Percentiles rank a stretch among this genome's conserved stretches.
phyloP scores from a whole-genome alignment of 2,329 filamentous ascomycete species.

The Dactylellina cionopaga region DNA sequence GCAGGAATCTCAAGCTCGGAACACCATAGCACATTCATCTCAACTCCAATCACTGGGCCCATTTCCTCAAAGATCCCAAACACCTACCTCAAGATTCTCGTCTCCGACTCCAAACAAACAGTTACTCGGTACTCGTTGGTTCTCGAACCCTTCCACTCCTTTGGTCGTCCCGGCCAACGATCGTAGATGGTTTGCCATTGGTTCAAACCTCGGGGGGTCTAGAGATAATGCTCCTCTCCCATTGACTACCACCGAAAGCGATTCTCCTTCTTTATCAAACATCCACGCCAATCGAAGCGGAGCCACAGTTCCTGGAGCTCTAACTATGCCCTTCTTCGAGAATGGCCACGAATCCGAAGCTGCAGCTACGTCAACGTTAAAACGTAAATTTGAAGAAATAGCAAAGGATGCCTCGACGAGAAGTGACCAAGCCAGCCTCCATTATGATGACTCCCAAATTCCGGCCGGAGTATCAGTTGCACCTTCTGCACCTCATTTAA shows the following conservation, averaged over 20 bases:
- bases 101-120: background rate
- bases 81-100: background rate
- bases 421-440: too few species aligned
- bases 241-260: conserved; percentile 10
- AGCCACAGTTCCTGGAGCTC: background rate
- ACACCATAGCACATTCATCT: background rate
- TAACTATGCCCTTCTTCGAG: conserved; percentile 18
- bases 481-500: too few species aligned
- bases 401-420: background rate
- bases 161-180: too few species aligned
- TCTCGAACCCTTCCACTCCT: too few species aligned
- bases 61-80: too few species aligned
- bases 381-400: conserved; percentile 31
- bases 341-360: conserved; percentile 10
- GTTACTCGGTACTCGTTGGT: too few species aligned
- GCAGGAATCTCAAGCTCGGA: background rate
- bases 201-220: background rate
- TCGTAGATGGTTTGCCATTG: too few species aligned
- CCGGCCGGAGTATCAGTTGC: too few species aligned
- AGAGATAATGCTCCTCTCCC: background rate
- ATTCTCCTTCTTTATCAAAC: background rate
- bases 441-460: too few species aligned
- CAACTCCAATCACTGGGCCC: background rate
- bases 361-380: background rate
- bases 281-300: background rate